A percentile compares a stretch with the other conserved stretches of the same genome.
Conservation (phyloP, 306 rosid genomes). For the Cucurbita argyrosperma region DNA sequence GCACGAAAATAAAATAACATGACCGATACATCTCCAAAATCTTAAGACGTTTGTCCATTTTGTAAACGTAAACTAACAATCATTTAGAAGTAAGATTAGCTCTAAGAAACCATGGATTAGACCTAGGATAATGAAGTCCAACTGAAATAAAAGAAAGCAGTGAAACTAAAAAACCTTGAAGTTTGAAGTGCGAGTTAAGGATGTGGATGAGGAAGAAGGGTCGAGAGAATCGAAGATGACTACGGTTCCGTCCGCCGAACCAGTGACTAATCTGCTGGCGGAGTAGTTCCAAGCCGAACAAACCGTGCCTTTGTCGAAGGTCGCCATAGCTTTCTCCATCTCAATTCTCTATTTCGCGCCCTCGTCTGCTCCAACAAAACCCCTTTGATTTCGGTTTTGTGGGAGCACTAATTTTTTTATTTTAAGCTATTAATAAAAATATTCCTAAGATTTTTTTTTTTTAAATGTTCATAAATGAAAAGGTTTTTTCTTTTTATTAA, state of each 20-base stretch:
- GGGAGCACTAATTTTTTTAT: neutral
- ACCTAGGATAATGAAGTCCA: neutral
- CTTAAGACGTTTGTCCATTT: neutral
- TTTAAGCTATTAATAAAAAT: no score
- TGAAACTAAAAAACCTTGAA: slow-evolving; percentile 13
- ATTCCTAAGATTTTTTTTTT: no score
- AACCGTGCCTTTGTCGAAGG: slow-evolving; percentile 38
- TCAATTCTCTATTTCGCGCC: neutral
- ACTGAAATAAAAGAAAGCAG: neutral
- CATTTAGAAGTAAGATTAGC: neutral
- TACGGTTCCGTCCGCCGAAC: slow-evolving; percentile 50
- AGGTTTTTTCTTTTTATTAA: no score
- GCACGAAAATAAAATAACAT: neutral
- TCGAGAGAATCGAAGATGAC: slow-evolving; percentile 49
- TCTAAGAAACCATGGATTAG: neutral
- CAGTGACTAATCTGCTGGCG: slow-evolving; percentile 50
- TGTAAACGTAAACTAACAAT: neutral
- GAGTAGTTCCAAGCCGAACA: slow-evolving; percentile 77
- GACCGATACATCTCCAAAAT: neutral
- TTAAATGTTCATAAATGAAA: no score
- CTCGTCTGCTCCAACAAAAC: neutral
- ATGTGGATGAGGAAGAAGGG: slow-evolving; percentile 43
- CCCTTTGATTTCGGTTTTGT: neutral
- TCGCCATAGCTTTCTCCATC: slow-evolving; percentile 63
- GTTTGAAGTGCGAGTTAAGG: slow-evolving; percentile 44